Conservation (phyloP, 2,329 filamentous ascomycete species). For the Colletotrichum cuscutae region DNA sequence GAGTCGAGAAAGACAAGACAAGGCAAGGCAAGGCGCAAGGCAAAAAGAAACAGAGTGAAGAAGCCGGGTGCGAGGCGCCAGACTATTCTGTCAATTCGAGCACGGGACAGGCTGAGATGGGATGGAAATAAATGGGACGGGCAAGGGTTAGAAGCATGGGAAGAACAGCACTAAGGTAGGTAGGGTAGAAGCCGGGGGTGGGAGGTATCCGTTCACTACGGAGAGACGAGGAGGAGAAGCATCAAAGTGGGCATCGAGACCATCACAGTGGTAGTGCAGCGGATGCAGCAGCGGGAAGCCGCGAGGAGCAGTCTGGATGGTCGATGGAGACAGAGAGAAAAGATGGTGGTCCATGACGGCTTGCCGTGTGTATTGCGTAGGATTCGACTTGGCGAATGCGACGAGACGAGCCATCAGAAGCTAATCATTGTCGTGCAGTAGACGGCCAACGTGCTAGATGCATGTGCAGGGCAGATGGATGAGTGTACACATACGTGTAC, state of each 20-base stretch:
- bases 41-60: conserved; percentile 15
- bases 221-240: neutral
- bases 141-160: conserved; percentile 23
- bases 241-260: conserved; percentile 14
- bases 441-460: neutral
- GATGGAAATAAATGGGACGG: conserved; percentile 25
- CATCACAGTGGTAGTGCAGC: neutral
- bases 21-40: conserved; percentile 21
- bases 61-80: conserved; percentile 19
- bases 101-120: conserved; percentile 33
- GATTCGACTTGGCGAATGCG: neutral
- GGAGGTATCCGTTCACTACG: no score
- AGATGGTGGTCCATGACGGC: neutral
- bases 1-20: conserved; percentile 4
- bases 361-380: no score
- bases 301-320: conserved; percentile 53
- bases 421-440: neutral
- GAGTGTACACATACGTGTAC: no score
- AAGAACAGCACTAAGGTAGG: conserved; percentile 8
- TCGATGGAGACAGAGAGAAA: neutral
- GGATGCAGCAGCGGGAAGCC: conserved; percentile 27
- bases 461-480: neutral
- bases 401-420: conserved; percentile 20
- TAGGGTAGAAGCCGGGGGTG: conserved; percentile 22
- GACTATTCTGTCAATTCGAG: conserved; percentile 23